Evolutionary conservation across 768 basidiomycete genomes (phyloP), one percentile per base, ranked within the genome.

Genomic region (Lepiota brunneoincarnata): DNA sequence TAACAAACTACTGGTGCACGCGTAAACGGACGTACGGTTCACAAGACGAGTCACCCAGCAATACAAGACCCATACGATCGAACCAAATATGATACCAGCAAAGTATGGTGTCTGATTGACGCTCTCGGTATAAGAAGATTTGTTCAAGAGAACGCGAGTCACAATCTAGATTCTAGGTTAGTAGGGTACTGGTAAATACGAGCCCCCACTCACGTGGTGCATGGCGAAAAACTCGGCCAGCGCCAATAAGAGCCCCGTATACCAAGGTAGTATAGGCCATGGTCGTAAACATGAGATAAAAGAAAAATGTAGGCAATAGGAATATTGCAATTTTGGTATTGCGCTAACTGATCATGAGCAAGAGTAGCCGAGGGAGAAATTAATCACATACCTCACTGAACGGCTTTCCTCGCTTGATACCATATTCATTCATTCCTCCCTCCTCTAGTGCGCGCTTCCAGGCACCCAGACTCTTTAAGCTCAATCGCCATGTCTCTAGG

Each of bases 401-500:
- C 4, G 87, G 84, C 55, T 81, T 82, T 37, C 76, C 73, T 61
- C 79, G 82, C 61, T 81, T 80, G 35, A 82, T 69, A 1, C 91
- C 92, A 49, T 88, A 82, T 63, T 90, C 87, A 48, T 83, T 81
- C 76, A 88, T 79, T 0, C 91, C 92, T 14, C 91, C 90, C 63
- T 97, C 94, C 63, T 91, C 87, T 59, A 98, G 68, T 0, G 91
- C 96, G 12, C 88, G 82, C 65, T 87, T 89, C 87, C 89, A 98
- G 1, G 96, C 89, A 5, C 87, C 91, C 21, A 94, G 64, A 58
- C 90, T 91, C 71, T 97, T 97, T 42, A 98, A n/a, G 75, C 69
- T 97, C 93, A 11, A 85, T 78, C 0, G 97, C 95, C 92, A 99
- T 95, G 61, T 98, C 97, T 56, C 88, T 77, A 44, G 96, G 84